Base-by-base conservation (phyloP, 768 basidiomycete species). In the Russula dissimulans region DNA sequence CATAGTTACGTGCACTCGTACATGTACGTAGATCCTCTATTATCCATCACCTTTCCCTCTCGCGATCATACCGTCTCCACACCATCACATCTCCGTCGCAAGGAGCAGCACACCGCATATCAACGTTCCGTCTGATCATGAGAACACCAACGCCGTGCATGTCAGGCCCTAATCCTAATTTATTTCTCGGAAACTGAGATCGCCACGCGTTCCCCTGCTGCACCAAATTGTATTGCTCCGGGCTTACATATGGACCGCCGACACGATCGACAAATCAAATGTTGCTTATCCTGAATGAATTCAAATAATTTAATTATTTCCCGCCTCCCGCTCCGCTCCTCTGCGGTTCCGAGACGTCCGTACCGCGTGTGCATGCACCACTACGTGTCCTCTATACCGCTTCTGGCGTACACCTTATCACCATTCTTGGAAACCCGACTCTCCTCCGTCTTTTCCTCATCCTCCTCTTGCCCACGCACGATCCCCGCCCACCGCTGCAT, bases 401-500 rank as follows among this genome's bases (percentile, higher is more conserved):
- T 49, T 42, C n/a, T 34, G 31, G 26, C 41, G 22, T 26, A 26
- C 22, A 26, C 22, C 22, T 26, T 26, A 26, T 26, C 22, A 26
- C 22, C 22, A 26, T 26, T 26, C 22, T 26, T 26, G 22, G 22
- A 26, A 26, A 26, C 22, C 22, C 22, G 22, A 26, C 22, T 26
- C 22, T n/a, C n/a, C n/a, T n/a, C n/a, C n/a, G n/a, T n/a, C n/a
- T n/a, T n/a, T 26, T 26, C 22, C 22, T 26, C 22, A n/a, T n/a
- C 22, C 22, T 26, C 38, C 39, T 48, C 42, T 9, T 18, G 34
- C 32, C 29, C 56, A 15, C 44, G 31, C 32, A 70, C 51, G 3
- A 65, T 49, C n/a, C 32, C 53, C 49, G 57, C 68, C 77, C 77
- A 80, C 50, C 67, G 69, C 65, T 67, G 65, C 56, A 74, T 74